Evolutionary conservation across 192 early-diverging fungal species (phyloP).

Genomic region (Entomortierella lignicola): DNA sequence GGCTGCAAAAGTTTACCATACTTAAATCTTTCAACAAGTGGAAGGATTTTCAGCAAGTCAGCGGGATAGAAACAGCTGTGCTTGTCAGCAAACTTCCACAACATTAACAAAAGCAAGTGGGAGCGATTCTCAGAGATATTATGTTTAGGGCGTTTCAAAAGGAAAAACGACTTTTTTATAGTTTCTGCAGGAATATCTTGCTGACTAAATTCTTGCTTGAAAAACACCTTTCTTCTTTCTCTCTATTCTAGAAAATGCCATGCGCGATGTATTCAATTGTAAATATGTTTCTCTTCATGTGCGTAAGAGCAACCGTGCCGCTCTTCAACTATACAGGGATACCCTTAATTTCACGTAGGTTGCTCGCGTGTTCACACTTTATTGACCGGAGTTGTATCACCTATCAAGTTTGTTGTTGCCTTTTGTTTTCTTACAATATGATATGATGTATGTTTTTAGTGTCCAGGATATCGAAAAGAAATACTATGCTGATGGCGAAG

Average conservation of each 20-base stretch:
- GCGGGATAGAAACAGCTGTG: constrained; percentile 19
- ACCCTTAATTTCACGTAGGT: constrained; percentile 88
- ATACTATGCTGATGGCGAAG: constrained; percentile 99
- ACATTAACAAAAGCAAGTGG: background rate
- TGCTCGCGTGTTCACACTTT: no score
- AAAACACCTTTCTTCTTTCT: no score
- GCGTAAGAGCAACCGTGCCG: constrained; percentile 91
- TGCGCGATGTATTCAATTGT: constrained; percentile 90
- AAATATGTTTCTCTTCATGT: constrained; percentile 95
- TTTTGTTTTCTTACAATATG: no score
- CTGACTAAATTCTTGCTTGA: background rate
- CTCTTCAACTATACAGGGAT: constrained; percentile 92
- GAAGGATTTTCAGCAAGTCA: constrained; percentile 23
- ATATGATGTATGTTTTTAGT: constrained; percentile 57
- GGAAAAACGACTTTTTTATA: background rate
- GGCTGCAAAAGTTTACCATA: background rate
- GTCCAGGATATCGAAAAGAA: constrained; percentile 92
- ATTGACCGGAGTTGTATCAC: no score
- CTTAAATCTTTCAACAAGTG: background rate
- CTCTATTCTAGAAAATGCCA: constrained; percentile 64
- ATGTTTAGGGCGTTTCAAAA: no score
- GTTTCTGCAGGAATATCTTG: background rate
- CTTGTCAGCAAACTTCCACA: constrained; percentile 20
- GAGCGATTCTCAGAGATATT: no score
- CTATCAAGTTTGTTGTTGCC: no score